phyloP scores from a whole-genome alignment of 164 flowering plant species.

The Kingdonia uniflora region DNA sequence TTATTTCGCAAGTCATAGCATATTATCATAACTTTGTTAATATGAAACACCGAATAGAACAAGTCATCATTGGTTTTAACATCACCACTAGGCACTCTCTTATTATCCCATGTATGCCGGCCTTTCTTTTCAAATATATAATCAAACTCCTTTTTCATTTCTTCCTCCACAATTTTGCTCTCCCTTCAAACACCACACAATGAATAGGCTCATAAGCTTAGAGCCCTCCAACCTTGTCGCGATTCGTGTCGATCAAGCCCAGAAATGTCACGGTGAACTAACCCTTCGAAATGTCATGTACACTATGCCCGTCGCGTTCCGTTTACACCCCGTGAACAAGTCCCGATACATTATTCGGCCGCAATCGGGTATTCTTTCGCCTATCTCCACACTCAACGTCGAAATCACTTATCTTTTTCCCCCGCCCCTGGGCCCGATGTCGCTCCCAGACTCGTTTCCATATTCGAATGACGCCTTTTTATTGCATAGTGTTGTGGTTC shows the following conservation, averaged over 20 bases:
- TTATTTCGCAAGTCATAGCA: too few species aligned
- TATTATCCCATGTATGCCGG: conserved; percentile 32
- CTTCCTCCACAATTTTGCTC: not conserved
- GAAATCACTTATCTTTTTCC: conserved; percentile 43
- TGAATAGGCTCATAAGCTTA: conserved; percentile 61
- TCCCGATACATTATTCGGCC: conserved; percentile 43
- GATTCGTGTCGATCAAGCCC: conserved; percentile 45
- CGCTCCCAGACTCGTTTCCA: conserved; percentile 44
- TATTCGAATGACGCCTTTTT: conserved; percentile 42
- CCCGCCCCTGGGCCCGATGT: too few species aligned
- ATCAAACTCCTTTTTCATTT: not conserved
- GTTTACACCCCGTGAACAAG: conserved; percentile 48
- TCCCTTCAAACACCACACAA: conserved; percentile 11
- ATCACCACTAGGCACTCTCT: conserved; percentile 40
- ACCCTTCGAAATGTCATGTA: conserved; percentile 68
- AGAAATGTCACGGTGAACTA: conserved; percentile 44
- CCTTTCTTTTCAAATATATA: conserved; percentile 16
- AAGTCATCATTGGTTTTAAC: conserved; percentile 52
- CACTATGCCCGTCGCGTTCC: conserved; percentile 83
- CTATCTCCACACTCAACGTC: conserved; percentile 37
- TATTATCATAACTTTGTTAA: too few species aligned
- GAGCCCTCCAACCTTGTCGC: conserved; percentile 63
- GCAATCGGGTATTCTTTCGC: conserved; percentile 55
- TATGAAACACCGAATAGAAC: conserved; percentile 47
- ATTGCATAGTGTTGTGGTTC: conserved; percentile 66